phyloP scores from a whole-genome alignment of 345 rosid species.

The Lenwebbia sp. region DNA sequence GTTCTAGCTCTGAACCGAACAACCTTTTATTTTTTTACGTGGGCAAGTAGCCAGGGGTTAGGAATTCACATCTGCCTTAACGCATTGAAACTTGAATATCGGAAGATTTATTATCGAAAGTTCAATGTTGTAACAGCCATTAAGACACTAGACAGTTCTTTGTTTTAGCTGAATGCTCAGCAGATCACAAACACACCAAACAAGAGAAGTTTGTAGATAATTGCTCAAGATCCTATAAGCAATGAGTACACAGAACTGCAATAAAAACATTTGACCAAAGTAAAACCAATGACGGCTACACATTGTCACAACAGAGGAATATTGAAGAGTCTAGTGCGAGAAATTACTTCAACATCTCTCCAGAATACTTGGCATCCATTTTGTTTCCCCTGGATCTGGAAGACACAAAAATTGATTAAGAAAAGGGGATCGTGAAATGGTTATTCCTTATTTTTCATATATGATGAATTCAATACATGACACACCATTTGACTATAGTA shows the following conservation, averaged over 20 bases:
- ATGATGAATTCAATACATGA: neutral
- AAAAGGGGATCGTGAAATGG: neutral
- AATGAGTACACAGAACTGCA: neutral
- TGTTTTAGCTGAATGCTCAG: neutral
- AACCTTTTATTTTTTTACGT: neutral
- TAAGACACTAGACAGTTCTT: neutral
- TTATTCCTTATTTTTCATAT: neutral
- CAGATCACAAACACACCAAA: neutral
- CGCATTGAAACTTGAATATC: neutral
- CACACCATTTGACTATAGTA: neutral
- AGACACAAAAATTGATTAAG: neutral
- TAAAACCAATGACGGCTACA: too few relatives aligned
- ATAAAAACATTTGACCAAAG: too few relatives aligned
- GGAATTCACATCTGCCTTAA: neutral
- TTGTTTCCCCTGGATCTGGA: neutral
- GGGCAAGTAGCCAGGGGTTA: neutral
- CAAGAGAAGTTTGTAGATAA: neutral
- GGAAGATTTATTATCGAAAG: neutral
- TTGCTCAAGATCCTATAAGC: neutral
- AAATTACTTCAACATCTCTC: conserved; percentile 2
- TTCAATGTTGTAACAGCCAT: neutral
- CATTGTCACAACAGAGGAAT: neutral
- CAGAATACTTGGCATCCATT: conserved; percentile 4
- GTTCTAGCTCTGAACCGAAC: neutral
- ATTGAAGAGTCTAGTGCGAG: neutral